Evolutionary conservation across 345 rosid genomes (phyloP).

Genomic region (Boechera divaricarpa): DNA sequence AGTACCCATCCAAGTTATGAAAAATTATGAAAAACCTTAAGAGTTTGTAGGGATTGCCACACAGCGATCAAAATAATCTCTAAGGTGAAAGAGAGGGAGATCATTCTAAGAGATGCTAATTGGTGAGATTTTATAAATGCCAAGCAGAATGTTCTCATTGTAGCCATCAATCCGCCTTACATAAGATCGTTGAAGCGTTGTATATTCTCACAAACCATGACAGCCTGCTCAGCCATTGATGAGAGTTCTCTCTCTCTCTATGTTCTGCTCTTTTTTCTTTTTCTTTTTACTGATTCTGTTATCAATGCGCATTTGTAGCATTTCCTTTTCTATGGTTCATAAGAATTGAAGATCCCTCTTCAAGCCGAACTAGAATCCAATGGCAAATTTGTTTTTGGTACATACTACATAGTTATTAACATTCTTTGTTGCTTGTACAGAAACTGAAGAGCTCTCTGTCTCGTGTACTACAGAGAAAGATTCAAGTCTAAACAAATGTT

Average conservation of each 20-base stretch:
- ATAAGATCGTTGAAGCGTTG: neutral
- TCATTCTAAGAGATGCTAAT: slow-evolving; percentile 27
- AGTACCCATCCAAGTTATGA: slow-evolving; percentile 69
- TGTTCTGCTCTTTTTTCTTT: neutral
- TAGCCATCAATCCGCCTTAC: too few relatives aligned
- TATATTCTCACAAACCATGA: neutral
- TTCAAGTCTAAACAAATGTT: slow-evolving; percentile 50
- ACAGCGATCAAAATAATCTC: slow-evolving; percentile 73
- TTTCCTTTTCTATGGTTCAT: neutral
- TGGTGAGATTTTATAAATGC: slow-evolving; percentile 51
- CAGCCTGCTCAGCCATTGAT: slow-evolving; percentile 2
- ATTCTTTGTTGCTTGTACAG: slow-evolving; percentile 27
- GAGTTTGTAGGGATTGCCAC: slow-evolving; percentile 80
- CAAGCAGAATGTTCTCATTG: neutral
- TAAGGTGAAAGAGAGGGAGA: slow-evolving; percentile 37
- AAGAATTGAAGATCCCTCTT: neutral
- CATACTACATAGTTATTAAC: slow-evolving; percentile 23
- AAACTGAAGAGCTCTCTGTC: slow-evolving; percentile 10
- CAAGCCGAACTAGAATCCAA: neutral
- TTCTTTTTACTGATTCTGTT: neutral
- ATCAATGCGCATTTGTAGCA: slow-evolving; percentile 5
- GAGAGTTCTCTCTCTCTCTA: neutral
- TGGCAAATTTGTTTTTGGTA: neutral
- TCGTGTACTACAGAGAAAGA: slow-evolving; percentile 55
- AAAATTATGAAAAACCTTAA: slow-evolving; percentile 77